Base-by-base conservation (phyloP, 1,284 basidiomycete species). In the Clitocybe nebularis region DNA sequence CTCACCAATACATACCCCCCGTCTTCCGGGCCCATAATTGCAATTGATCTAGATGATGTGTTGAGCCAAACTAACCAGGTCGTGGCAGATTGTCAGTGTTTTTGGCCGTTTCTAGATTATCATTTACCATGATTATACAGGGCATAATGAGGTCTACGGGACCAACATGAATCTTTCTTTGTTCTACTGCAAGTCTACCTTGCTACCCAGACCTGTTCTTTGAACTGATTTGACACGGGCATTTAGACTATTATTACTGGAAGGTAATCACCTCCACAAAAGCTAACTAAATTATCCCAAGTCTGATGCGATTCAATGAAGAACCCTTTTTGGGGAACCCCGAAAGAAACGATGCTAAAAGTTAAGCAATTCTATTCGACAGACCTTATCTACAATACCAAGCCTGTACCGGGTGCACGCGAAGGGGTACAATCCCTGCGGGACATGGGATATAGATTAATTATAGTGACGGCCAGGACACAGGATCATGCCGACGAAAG, bases 41-140 rank as follows among this genome's bases (percentile, higher is more conserved):
- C 84, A 3, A 68, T 88, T 28, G 87, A 89, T 64, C 63, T 89
- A 46, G 87, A 89, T 53, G 87, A 90, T 67, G 87, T 89, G 3
- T 62, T 89, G 39, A 73, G 79, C 49, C 66, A 79, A 56, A 90
- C 86, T 2, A 91, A 89, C 59, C 54, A 62, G 36, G 68, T 68
- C 10, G 75, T 89, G 8, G 77, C 79, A 3, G 62, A 78, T 35
- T 90, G 87, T 88, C 61, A 60, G 78, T 39, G 17, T 21, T n/a
- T 44, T 39, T 42, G 34, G 19, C 10, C n/a, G n/a, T n/a, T n/a
- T n/a, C n/a, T n/a, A n/a, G n/a, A n/a, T n/a, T n/a, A n/a, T n/a
- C n/a, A n/a, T n/a, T n/a, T n/a, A n/a, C n/a, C n/a, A n/a, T n/a
- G n/a, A 35, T 30, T 4, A 28, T 32, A 28, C 38, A 83, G 81